Evolutionary conservation across 108 stramenopile species (phyloP).

Genomic region (Craspedostauros australis): DNA sequence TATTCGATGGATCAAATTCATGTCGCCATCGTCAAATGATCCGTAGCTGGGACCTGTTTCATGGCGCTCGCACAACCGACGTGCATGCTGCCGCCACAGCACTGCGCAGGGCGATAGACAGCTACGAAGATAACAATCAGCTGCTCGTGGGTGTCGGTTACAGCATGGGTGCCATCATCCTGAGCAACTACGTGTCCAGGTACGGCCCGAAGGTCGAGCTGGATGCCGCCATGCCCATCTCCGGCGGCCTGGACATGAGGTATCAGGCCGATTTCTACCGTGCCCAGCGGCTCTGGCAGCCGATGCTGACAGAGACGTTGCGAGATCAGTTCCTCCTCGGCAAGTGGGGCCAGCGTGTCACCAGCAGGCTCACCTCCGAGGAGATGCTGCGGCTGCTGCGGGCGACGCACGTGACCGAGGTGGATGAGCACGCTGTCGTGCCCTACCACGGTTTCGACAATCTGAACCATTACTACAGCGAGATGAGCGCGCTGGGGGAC

Average conservation of each 20-base stretch:
- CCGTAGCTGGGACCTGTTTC: conserved; percentile 73
- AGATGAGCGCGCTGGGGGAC: conserved; percentile 80
- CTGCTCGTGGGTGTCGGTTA: conserved; percentile 73
- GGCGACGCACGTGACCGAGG: conserved; percentile 56
- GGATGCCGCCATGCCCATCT: conserved; percentile 69
- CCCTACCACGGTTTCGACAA: conserved; percentile 70
- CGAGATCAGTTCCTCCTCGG: conserved; percentile 57
- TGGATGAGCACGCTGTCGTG: conserved; percentile 68
- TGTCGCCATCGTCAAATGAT: no score
- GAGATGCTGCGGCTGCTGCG: conserved; percentile 52
- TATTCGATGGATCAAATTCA: no score
- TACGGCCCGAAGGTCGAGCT: conserved; percentile 58
- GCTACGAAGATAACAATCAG: conserved; percentile 30
- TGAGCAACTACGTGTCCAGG: conserved; percentile 79
- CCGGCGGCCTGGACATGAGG: conserved; percentile 83
- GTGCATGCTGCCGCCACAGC: conserved; percentile 61
- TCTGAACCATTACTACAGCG: conserved; percentile 67
- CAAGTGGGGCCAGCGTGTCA: conserved; percentile 62
- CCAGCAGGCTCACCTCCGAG: conserved; percentile 37
- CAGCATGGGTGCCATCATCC: conserved; percentile 81
- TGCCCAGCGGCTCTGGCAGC: conserved; percentile 85
- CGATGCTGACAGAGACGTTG: conserved; percentile 65
- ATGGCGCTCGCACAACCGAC: conserved; percentile 84
- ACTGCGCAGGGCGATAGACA: conserved; percentile 37
- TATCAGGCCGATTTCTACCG: conserved; percentile 53